Evolutionary conservation across 2,329 filamentous ascomycete genomes (phyloP).

Genomic region (Colletotrichum navitas): DNA sequence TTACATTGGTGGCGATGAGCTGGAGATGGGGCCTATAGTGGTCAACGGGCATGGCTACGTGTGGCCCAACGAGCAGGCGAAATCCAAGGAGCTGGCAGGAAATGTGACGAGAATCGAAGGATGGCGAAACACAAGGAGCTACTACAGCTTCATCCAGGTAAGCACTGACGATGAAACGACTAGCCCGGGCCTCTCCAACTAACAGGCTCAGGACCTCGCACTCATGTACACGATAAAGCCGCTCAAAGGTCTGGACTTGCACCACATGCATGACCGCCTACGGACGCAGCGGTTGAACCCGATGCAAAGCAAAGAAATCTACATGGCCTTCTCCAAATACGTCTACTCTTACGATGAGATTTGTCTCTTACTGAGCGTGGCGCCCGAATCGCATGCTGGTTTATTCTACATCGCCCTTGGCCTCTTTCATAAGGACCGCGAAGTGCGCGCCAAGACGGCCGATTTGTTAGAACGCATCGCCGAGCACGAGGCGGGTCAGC

Average conservation of each 20-base stretch:
- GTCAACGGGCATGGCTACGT: conserved; percentile 92
- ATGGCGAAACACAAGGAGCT: conserved; percentile 95
- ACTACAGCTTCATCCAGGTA: conserved; percentile 94
- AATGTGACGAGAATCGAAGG: conserved; percentile 95
- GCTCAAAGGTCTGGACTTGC: conserved; percentile 85
- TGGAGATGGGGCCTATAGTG: conserved; percentile 67
- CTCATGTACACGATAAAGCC: conserved; percentile 74
- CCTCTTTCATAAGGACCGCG: conserved; percentile 87
- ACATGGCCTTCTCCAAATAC: conserved; percentile 81
- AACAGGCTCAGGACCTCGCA: conserved; percentile 68
- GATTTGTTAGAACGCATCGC: conserved; percentile 85
- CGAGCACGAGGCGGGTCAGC: conserved; percentile 89
- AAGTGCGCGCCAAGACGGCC: conserved; percentile 82
- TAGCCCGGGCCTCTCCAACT: neutral
- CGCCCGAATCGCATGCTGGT: conserved; percentile 87
- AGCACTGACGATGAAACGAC: conserved; percentile 41
- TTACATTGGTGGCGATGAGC: conserved; percentile 84
- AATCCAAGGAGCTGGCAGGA: conserved; percentile 87
- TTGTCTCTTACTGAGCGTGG: conserved; percentile 83
- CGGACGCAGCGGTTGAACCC: conserved; percentile 84
- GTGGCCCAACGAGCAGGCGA: conserved; percentile 86
- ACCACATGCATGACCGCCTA: conserved; percentile 92
- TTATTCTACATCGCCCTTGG: conserved; percentile 93
- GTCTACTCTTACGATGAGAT: conserved; percentile 88
- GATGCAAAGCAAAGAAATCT: conserved; percentile 84